phyloP scores from a whole-genome alignment of 2,329 filamentous ascomycete species.

The Curvularia sp. region DNA sequence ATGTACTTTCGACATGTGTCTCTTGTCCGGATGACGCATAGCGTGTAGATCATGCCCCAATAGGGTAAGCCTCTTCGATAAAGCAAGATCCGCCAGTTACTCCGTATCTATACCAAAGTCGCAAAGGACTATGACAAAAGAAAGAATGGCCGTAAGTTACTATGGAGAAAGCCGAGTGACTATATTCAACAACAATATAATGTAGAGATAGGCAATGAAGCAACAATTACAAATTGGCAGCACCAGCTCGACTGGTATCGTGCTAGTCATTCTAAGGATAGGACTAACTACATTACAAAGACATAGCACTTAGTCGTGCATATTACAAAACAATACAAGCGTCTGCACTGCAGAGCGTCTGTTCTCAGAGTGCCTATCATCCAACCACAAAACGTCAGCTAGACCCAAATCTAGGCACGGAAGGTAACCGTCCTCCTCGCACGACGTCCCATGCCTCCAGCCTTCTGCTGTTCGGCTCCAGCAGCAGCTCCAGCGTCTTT shows the following conservation, averaged over 20 bases:
- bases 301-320: background rate
- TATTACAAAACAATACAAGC: background rate
- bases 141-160: too few species aligned
- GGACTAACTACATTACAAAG: background rate
- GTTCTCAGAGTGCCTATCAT: background rate
- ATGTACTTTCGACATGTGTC: background rate
- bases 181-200: background rate
- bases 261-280: background rate
- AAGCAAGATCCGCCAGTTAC: background rate
- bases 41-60: background rate
- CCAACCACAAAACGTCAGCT: background rate
- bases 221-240: background rate
- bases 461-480: slow-evolving; percentile 7
- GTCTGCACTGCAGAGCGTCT: background rate
- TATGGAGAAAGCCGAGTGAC: background rate
- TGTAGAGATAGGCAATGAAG: too few species aligned
- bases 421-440: slow-evolving; percentile 20
- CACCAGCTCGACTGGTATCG: background rate
- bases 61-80: background rate
- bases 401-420: slow-evolving; percentile 18
- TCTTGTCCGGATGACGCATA: slow-evolving; percentile 4
- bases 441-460: slow-evolving; percentile 13
- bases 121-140: too few species aligned
- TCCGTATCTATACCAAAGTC: background rate
- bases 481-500: background rate